Conservation (phyloP, 2,329 filamentous ascomycete genomes). For the Diaporthe sp. region DNA sequence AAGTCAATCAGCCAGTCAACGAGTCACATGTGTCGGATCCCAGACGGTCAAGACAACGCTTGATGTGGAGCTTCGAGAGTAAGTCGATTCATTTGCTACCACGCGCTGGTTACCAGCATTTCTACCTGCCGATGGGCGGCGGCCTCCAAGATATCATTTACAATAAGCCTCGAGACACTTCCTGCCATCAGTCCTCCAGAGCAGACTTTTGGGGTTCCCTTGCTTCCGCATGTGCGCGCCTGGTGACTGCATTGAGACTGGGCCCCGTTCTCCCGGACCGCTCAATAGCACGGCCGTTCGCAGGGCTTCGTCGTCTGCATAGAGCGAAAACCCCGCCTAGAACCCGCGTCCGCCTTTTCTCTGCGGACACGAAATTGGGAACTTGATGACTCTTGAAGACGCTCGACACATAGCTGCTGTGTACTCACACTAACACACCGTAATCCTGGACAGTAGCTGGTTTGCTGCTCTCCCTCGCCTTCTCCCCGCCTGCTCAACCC, state of each 20-base stretch:
- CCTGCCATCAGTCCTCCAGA: neutral
- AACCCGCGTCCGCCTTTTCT: neutral
- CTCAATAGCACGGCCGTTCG: neutral
- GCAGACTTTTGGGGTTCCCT: too few species aligned
- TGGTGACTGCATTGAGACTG: neutral
- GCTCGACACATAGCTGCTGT: too few species aligned
- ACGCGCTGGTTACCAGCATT: neutral
- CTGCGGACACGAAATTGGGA: neutral
- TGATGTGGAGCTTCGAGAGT: neutral
- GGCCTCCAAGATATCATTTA: neutral
- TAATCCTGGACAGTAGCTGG: too few species aligned
- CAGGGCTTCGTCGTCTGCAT: neutral
- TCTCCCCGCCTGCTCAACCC: too few species aligned
- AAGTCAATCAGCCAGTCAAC: neutral
- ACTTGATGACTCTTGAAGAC: neutral
- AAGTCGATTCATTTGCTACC: neutral
- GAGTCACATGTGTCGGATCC: neutral
- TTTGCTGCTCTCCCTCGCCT: too few species aligned
- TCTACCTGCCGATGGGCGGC: neutral
- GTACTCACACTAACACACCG: too few species aligned
- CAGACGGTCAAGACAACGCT: too few species aligned
- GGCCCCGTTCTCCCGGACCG: neutral
- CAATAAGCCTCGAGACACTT: neutral
- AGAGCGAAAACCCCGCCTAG: neutral
- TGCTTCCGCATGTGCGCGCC: neutral